These are phyloP conservation scores for Fusarium sp. DNA, from an alignment of 2,329 filamentous ascomycete genomes.

Conservation along the genomic window DNA sequence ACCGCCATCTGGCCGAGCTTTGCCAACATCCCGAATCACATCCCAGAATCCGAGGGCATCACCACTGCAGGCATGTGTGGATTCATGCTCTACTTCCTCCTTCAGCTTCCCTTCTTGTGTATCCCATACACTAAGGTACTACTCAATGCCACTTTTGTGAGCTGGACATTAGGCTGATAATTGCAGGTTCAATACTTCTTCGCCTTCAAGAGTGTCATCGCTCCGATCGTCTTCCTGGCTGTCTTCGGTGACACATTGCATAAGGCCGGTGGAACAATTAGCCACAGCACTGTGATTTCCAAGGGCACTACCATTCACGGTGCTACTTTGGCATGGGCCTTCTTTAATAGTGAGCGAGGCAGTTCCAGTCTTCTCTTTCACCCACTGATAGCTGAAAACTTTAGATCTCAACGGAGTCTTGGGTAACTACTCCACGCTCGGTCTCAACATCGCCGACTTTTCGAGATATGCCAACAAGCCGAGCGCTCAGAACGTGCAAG, in stretches of 20 bases:
- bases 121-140: slow-evolving; percentile 3
- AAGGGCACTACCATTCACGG: slow-evolving; percentile 5
- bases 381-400: not conserved
- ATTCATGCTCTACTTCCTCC: slow-evolving; percentile 9
- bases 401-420: slow-evolving; percentile 6
- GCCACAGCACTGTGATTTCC: slow-evolving; percentile 1
- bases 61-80: slow-evolving; percentile 2
- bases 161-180: not conserved
- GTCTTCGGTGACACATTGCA: slow-evolving; percentile 4
- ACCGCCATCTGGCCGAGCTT: slow-evolving; percentile 13
- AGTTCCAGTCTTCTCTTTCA: not conserved
- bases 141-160: fast-evolving
- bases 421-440: slow-evolving; percentile 7
- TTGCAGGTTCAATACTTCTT: slow-evolving; percentile 2
- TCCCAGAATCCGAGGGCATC: not conserved
- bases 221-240: slow-evolving; percentile 1
- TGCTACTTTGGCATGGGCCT: slow-evolving; percentile 3
- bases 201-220: slow-evolving; percentile 1
- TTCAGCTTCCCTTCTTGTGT: slow-evolving; percentile 8
- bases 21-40: slow-evolving; percentile 6
- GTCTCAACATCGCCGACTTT: slow-evolving; percentile 8
- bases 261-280: not conserved
- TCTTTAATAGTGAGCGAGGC: not conserved
- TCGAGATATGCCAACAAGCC: slow-evolving; percentile 12
- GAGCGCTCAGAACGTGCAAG: slow-evolving; percentile 7